Base-by-base conservation (phyloP, 1,284 basidiomycete species). In the Phylloboletellus chloephorus region DNA sequence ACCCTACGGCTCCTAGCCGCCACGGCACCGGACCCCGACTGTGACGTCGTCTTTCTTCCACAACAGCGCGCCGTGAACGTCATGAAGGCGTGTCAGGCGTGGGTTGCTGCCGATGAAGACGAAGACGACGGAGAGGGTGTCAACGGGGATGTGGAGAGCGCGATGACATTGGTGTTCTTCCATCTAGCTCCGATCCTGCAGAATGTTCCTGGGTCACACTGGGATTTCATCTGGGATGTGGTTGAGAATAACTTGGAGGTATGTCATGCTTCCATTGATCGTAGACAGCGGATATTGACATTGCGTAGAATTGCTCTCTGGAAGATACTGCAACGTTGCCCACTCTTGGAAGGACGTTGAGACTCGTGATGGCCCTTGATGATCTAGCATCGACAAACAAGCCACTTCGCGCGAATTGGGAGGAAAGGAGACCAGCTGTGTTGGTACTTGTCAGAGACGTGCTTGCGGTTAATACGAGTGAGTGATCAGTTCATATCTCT, bases 221-320 rank as follows among this genome's bases (percentile, higher is more conserved):
- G 95, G 89, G 88, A 92, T 38, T 76, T 93, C 33, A 81, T 96
- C 12, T 93, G 92, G 57, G 93, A 98, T 59, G 65, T 97, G 5
- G 63, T 96, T 15, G 91, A 96, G 61, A 86, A 76, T 40, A 92
- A 90, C 50, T 68, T 98, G 1, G 91, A 95, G 72, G 88, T 90
- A 48, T 47, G 69, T 61, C 37, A 8, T 23, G n/a, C 28, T 12
- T 37, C 16, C 19, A 39, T 30, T 48, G 1, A n/a, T 7, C 15
- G n/a, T 19, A 31, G 36, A 30, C 38, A 22, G 1, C 9, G 6
- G 22, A 22, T 19, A 12, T 6, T 49, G 21, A 52, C 11, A 9
- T 21, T 3, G 7, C 16, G 10, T 48, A 90, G 82, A 76, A 71
- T 36, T 74, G 74, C 12, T 76, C 78, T 0, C 67, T 91, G 13